Conservation (phyloP, 805 yeast genomes). For the Metschnikowia anglica region DNA sequence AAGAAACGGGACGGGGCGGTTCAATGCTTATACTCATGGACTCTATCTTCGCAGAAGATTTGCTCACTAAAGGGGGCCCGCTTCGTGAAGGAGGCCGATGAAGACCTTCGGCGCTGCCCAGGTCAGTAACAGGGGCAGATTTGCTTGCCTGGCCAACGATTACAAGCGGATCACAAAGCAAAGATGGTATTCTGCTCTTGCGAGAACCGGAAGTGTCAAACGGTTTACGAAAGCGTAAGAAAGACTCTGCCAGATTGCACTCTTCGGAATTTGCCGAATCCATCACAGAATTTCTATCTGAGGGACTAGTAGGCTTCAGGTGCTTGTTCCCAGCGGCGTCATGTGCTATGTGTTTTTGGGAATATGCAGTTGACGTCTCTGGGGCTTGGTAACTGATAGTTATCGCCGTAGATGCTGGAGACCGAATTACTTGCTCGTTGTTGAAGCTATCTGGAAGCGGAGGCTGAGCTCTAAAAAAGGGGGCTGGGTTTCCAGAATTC, state of each 20-base stretch:
- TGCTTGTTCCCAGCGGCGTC: too few relatives aligned
- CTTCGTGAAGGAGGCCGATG: not conserved
- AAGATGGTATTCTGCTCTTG: constrained; percentile 47
- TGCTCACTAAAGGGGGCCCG: not conserved
- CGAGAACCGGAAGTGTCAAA: constrained; percentile 25
- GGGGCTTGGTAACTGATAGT: too few relatives aligned
- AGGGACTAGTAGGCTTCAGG: too few relatives aligned
- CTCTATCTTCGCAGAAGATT: not conserved
- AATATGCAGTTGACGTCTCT: too few relatives aligned
- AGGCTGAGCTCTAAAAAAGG: too few relatives aligned
- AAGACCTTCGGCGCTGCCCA: not conserved
- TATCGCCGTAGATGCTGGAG: too few relatives aligned
- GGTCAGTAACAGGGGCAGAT: too few relatives aligned
- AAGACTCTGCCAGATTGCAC: not conserved
- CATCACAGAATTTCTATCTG: not conserved
- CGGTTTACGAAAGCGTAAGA: constrained; percentile 33
- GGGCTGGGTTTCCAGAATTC: too few relatives aligned
- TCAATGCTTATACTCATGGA: too few relatives aligned
- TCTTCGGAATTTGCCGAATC: not conserved
- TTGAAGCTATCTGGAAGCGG: too few relatives aligned
- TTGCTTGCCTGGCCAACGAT: constrained; percentile 2
- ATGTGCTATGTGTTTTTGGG: too few relatives aligned
- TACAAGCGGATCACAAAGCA: constrained; percentile 47
- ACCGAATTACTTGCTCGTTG: too few relatives aligned
- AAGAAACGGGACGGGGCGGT: not conserved